phyloP scores from a whole-genome alignment of 768 basidiomycete species.

The Pleurotus giganteus region DNA sequence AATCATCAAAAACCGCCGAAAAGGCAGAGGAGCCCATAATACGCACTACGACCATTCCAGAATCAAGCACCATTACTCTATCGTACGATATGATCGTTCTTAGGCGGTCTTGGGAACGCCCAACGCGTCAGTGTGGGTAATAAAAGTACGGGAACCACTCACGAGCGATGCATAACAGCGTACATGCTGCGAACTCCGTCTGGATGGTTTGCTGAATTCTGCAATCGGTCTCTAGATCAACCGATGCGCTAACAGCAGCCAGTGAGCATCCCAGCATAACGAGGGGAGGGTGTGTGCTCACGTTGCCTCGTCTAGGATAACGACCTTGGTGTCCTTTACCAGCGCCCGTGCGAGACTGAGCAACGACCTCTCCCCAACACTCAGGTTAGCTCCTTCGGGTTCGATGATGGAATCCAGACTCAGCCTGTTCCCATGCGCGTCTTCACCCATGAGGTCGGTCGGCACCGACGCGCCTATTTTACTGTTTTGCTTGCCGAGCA shows the following conservation, averaged over 20 bases:
- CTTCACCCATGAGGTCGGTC: conserved; percentile 45
- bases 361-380: conserved; percentile 68
- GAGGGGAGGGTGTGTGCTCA: conserved; percentile 16
- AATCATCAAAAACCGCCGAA: neutral
- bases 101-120: conserved; percentile 51
- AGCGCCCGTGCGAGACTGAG: conserved; percentile 79
- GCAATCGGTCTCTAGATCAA: conserved; percentile 76
- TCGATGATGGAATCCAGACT: conserved; percentile 76
- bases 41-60: conserved; percentile 51
- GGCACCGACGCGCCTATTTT: conserved; percentile 56
- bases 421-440: conserved; percentile 40
- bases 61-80: conserved; percentile 65
- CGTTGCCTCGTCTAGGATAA: conserved; percentile 82
- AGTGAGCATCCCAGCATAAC: neutral
- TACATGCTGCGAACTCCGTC: conserved; percentile 67
- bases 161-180: conserved; percentile 79
- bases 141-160: conserved; percentile 24
- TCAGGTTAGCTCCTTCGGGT: conserved; percentile 72
- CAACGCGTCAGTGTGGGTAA: conserved; percentile 14
- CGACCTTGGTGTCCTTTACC: conserved; percentile 71
- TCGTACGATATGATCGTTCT: conserved; percentile 78
- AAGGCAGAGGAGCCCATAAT: neutral
- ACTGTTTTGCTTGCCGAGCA: conserved; percentile 32
- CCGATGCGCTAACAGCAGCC: conserved; percentile 44
- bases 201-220: conserved; percentile 83